Percentiles rank a stretch among this genome's conserved stretches.
phyloP scores from a whole-genome alignment of 2,329 filamentous ascomycete genomes.

The Spiromastix sp. region DNA sequence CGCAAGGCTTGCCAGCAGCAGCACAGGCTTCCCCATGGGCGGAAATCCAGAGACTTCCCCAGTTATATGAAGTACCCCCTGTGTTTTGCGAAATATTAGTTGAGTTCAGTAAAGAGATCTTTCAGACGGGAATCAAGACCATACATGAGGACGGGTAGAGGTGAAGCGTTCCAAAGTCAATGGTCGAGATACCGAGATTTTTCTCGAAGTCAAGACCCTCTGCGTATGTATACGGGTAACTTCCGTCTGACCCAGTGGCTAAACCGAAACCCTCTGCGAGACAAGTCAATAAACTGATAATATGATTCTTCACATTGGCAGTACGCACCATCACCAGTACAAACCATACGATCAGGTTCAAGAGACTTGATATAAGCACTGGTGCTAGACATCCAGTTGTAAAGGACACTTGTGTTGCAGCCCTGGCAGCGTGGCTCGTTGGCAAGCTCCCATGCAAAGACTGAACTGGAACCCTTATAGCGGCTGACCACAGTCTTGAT shows the following conservation, averaged over 20 bases:
- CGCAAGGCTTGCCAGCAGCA: conserved; percentile 28
- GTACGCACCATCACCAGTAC: conserved; percentile 56
- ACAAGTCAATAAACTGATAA: too few species aligned
- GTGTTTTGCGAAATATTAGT: too few species aligned
- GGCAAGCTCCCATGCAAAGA: conserved; percentile 58
- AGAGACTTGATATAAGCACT: conserved; percentile 55
- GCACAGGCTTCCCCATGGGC: conserved; percentile 33
- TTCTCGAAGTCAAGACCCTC: conserved; percentile 44
- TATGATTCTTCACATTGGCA: too few species aligned
- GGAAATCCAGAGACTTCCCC: conserved; percentile 39
- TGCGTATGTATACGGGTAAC: conserved; percentile 42
- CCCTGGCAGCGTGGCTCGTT: conserved; percentile 57
- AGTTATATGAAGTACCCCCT: conserved; percentile 31
- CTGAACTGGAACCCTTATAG: conserved; percentile 47
- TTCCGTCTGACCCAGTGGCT: conserved; percentile 26
- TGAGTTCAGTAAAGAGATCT: too few species aligned
- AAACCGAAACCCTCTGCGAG: too few species aligned
- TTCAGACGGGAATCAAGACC: too few species aligned
- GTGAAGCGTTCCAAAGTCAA: conserved; percentile 48
- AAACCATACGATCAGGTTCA: conserved; percentile 51
- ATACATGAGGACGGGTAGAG: too few species aligned
- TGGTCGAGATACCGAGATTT: conserved; percentile 42
- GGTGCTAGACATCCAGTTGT: conserved; percentile 48
- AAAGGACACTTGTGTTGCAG: conserved; percentile 48
- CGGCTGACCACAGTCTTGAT: conserved; percentile 49